Percentiles rank a stretch among this genome's conserved stretches.
Conservation (phyloP, 495 filamentous ascomycete species). For the Neurospora intermedia region DNA sequence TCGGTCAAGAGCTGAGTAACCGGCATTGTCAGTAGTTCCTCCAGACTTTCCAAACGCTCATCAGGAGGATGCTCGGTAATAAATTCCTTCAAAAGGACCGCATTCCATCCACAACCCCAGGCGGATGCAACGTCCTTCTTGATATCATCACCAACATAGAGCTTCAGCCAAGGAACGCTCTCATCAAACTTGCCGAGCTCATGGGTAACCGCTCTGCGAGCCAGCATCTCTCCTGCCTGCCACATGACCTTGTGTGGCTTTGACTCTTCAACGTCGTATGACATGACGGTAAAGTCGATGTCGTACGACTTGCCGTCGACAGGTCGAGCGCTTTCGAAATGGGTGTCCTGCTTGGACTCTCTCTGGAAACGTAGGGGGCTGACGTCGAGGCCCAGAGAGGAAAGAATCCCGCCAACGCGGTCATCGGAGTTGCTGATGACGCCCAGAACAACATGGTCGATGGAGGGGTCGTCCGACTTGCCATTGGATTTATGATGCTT, state of each 20-base stretch:
- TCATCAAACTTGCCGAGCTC: neutral
- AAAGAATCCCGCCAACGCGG: constrained; percentile 50
- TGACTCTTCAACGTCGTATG: constrained; percentile 60
- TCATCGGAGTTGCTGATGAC: constrained; percentile 73
- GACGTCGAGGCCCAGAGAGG: constrained; percentile 49
- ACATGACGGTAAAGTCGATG: constrained; percentile 57
- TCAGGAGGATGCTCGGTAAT: neutral
- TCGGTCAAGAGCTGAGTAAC: neutral
- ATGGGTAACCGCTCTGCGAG: constrained; percentile 4
- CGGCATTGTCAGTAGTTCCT: neutral
- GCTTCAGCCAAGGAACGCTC: constrained; percentile 29
- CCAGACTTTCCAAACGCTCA: neutral
- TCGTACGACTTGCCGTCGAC: constrained; percentile 23
- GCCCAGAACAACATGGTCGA: constrained; percentile 42
- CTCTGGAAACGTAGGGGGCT: constrained; percentile 19
- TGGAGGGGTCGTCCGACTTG: neutral
- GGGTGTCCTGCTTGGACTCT: neutral
- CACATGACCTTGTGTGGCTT: constrained; percentile 61
- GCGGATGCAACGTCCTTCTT: constrained; percentile 54
- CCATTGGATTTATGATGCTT: constrained; percentile 3
- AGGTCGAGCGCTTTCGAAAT: neutral
- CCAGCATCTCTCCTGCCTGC: constrained; percentile 43
- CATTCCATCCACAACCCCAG: constrained; percentile 51
- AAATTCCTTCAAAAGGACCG: constrained; percentile 34
- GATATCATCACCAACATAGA: constrained; percentile 62